Conservation (phyloP, 306 rosid species). For the Quercus glauca region DNA sequence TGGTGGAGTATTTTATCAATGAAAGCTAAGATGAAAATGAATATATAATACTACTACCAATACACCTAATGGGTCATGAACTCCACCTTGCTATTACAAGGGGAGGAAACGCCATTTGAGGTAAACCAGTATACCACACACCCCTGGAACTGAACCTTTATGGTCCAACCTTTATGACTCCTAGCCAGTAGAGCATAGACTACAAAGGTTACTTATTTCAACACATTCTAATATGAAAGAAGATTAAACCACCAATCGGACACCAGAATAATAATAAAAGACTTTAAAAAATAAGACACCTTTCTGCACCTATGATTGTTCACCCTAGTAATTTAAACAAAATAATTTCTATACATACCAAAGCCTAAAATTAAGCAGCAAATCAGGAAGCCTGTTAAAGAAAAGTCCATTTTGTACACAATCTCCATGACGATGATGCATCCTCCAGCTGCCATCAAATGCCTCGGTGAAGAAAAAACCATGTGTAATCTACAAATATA, state of each 20-base stretch:
- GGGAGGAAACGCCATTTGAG: too few species aligned
- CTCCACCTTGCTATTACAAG: too few species aligned
- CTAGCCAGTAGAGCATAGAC: background rate
- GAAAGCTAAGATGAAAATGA: background rate
- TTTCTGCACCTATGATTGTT: conserved; percentile 9
- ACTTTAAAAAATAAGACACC: background rate
- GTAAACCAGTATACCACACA: too few species aligned
- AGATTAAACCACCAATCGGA: background rate
- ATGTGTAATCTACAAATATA: conserved; percentile 71
- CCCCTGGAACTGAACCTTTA: too few species aligned
- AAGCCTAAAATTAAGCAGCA: conserved; percentile 90
- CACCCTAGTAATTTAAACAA: background rate
- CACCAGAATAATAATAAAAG: background rate
- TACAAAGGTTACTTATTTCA: conserved; percentile 3
- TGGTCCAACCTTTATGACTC: background rate
- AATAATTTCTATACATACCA: conserved; percentile 53
- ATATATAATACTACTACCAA: background rate
- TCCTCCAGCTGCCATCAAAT: conserved; percentile 87
- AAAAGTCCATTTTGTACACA: conserved; percentile 81
- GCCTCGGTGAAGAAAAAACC: conserved; percentile 98
- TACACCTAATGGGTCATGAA: too few species aligned
- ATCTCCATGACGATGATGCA: conserved; percentile 83
- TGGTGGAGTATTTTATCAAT: background rate
- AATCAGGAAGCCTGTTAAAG: conserved; percentile 67
- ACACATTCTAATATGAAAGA: background rate